Conservation (phyloP, 306 rosid genomes). For the Prunus salicina region DNA sequence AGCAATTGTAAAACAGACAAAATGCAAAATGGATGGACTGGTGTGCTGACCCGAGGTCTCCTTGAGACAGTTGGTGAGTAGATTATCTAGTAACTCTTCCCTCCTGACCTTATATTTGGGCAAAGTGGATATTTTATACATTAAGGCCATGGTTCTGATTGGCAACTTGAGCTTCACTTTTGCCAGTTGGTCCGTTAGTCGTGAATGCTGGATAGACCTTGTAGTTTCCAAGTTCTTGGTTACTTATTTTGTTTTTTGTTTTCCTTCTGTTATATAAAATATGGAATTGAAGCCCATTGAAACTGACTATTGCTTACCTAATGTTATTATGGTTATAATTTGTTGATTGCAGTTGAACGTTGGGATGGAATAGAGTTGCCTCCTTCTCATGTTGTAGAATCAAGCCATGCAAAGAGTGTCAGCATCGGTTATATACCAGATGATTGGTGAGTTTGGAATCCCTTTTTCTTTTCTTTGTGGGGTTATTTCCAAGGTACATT, state of each 20-base stretch:
- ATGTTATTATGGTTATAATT: conserved; percentile 5
- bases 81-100: conserved; percentile 18
- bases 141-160: neutral
- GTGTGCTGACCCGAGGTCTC: conserved; percentile 41
- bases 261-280: neutral
- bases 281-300: neutral
- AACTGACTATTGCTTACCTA: neutral
- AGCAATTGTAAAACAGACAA: conserved; percentile 31
- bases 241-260: neutral
- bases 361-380: conserved; percentile 77
- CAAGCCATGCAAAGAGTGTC: conserved; percentile 25
- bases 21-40: conserved; percentile 37
- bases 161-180: neutral
- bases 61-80: conserved; percentile 72
- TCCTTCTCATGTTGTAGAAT: conserved; percentile 30
- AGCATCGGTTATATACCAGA: conserved; percentile 74
- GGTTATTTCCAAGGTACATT: neutral
- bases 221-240: neutral
- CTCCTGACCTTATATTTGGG: conserved; percentile 3
- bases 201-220: neutral
- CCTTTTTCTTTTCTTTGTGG: neutral
- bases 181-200: neutral
- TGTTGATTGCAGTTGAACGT: conserved; percentile 55
- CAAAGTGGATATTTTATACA: neutral
- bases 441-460: conserved; percentile 66